Percentiles rank a stretch among this genome's conserved stretches.
Evolutionary conservation across 805 yeast species (phyloP).

Genomic region (Blastobotrys mokoenaii): DNA sequence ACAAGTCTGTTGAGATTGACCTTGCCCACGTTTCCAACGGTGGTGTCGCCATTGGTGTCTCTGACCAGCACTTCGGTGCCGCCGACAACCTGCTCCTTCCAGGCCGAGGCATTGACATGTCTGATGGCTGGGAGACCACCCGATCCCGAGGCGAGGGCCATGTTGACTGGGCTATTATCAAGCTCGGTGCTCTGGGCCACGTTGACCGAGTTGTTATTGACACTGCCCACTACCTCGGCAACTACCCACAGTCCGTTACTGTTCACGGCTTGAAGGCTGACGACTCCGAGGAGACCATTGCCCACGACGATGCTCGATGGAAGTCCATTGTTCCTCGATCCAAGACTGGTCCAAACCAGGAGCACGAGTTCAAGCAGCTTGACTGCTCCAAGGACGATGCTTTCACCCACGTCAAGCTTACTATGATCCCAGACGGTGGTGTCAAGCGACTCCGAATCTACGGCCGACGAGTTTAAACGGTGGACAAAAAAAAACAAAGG

Average conservation of each 20-base stretch:
- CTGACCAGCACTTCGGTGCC: constrained; percentile 92
- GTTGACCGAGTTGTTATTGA: constrained; percentile 63
- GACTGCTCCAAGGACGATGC: constrained; percentile 18
- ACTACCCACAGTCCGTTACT: constrained; percentile 75
- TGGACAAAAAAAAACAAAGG: too few relatives aligned
- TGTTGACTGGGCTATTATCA: constrained; percentile 83
- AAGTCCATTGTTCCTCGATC: constrained; percentile 51
- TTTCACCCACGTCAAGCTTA: constrained; percentile 65
- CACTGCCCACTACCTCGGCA: constrained; percentile 92
- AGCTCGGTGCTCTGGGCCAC: constrained; percentile 58
- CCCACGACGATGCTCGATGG: constrained; percentile 47
- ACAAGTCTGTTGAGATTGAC: constrained; percentile 44
- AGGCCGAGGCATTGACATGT: constrained; percentile 93
- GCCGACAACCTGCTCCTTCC: constrained; percentile 85
- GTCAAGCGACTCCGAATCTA: constrained; percentile 81
- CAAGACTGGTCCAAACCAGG: constrained; percentile 77
- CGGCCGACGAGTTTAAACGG: constrained; percentile 36
- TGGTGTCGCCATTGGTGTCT: constrained; percentile 73
- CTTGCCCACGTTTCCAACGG: constrained; percentile 79
- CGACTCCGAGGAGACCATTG: constrained; percentile 31
- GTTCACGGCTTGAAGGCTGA: constrained; percentile 51
- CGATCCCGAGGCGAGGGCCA: constrained; percentile 81
- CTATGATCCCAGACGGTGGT: constrained; percentile 95
- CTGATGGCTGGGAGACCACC: constrained; percentile 97
- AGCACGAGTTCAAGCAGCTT: constrained; percentile 45